Base-by-base conservation (phyloP, 306 rosid genomes). In the Parietaria judaica region DNA sequence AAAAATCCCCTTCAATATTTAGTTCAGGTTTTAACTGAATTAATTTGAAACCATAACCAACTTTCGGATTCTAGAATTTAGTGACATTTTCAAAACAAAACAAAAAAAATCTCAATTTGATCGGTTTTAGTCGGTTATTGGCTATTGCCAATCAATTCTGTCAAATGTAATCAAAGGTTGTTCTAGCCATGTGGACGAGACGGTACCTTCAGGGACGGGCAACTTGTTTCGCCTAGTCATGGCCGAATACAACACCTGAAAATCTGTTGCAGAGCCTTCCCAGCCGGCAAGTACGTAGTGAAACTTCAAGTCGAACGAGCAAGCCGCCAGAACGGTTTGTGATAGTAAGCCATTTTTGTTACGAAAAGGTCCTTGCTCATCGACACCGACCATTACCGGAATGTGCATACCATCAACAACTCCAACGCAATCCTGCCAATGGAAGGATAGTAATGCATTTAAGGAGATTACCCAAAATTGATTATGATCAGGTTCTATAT, bases 361-460 rank as follows among this genome's bases (percentile, higher is more conserved):
- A 67, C 97, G 97, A 81, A 90, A 90, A 69, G 97, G 97, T 58
- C 90, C 97, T 75, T 90, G 97, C 57, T 90, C 97, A 60, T 86
- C 95, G 65, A 90, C 86, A 34, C 97, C 95, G 59, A 90, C 97
- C 71, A 85, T 80, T 67, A 90, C 97, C 0, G 95, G 97, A 64
- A 86, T 73, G 74, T 86, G 84, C 56, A 90, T 77, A 61, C 97
- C 86, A 69, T 82, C 88, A 63, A 86, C 75, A 53, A 81, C 95
- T 66, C 95, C 95, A 50, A 90, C 84, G 54, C 95, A 90, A 79
- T 90, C 95, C 95, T 90, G 70, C 70, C 43, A 49, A 56, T 58
- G 48, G 16, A 60, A 14, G 46, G 10, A 72, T 64, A 2, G 31
- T 23, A 61, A 64, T 61, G 44, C 38, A 48, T 44, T 71, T 79